A percentile compares a stretch with the other conserved stretches of the same genome.
phyloP scores from a whole-genome alignment of 1,139 yeast species.

The Saccharomycopsis crataegensis region DNA sequence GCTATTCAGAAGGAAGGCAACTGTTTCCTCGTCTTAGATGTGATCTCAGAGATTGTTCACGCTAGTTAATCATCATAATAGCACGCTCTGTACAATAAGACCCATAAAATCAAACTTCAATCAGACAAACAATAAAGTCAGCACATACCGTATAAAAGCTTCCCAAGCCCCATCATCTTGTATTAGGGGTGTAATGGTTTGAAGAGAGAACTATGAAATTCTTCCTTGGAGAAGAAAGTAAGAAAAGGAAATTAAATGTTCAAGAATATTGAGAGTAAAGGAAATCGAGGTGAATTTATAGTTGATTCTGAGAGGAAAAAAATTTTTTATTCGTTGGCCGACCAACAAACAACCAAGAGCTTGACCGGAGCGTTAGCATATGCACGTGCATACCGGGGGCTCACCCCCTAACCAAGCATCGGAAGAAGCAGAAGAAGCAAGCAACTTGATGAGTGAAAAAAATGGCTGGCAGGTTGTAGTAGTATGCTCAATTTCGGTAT shows the following conservation, averaged over 20 bases:
- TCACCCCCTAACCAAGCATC: no score
- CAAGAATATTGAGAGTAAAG: not conserved
- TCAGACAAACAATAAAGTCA: not conserved
- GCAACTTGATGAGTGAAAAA: no score
- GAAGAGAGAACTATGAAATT: not conserved
- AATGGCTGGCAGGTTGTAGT: no score
- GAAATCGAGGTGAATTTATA: not conserved
- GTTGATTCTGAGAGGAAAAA: not conserved
- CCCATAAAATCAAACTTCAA: not conserved
- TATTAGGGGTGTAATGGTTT: no score
- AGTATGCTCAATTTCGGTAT: no score
- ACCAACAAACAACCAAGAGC: no score
- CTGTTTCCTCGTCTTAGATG: constrained; percentile 12
- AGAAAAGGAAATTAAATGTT: not conserved
- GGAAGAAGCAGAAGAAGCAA: no score
- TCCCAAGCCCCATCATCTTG: constrained; percentile 19
- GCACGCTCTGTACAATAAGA: not conserved
- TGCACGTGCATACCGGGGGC: no score
- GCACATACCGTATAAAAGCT: constrained; percentile 17
- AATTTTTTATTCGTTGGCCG: not conserved
- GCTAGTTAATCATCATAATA: constrained; percentile 6
- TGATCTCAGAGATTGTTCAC: constrained; percentile 15
- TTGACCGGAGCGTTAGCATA: no score
- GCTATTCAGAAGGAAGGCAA: constrained; percentile 11
- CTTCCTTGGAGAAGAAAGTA: not conserved